Evolutionary conservation across 2,329 filamentous ascomycete genomes (phyloP), one percentile per base, ranked within the genome.

Genomic region (Pochonia chlamydosporia): DNA sequence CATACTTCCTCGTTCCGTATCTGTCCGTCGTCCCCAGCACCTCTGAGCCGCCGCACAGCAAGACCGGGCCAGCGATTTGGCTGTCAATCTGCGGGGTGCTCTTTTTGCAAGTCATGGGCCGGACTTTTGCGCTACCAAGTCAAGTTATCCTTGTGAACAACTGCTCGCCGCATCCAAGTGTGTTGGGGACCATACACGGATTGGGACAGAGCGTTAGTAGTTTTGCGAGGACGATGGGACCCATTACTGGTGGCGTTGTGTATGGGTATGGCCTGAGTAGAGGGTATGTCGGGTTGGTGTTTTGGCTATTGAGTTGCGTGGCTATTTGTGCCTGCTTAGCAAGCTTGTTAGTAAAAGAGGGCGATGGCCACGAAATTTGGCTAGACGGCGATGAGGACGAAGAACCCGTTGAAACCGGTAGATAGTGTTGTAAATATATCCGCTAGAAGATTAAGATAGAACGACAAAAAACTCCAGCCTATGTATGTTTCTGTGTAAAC

Each of bases 1-100:
- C 83, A 0, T 92, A 92, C 63, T 68, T 81, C 9, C 59, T 85
- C 9, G 76, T 85, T 31, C 88, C 87, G 0, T 90, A 84, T 59
- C 74, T 92, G 11, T 78, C 85, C 2, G 64, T 90, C 25, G 72
- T 90, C 1, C 86, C 84, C 0, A 78, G 78, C 31, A 51, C 68
- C 35, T 59, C 75, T 45, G 59, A 69, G 1, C 63, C 70, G 1
- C 65, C 81, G 1, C 70, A 69, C 6, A 60, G 68, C 31, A 78
- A 78, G 41, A 72, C 74, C 2, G 82, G 82, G 0, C 43, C 72
- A 8, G 65, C 69, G 35, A 70, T 89, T 30, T 90, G 86, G 87
- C 55, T 76, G 0, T 76, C 80, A 2, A 82, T 90, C 16, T 73
- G 75, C 0, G 63, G 71, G 3, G 78, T 89, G 2, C 68, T 90